Conservation (phyloP, 257 asterid genomes). For the Fraxinus excelsior region DNA sequence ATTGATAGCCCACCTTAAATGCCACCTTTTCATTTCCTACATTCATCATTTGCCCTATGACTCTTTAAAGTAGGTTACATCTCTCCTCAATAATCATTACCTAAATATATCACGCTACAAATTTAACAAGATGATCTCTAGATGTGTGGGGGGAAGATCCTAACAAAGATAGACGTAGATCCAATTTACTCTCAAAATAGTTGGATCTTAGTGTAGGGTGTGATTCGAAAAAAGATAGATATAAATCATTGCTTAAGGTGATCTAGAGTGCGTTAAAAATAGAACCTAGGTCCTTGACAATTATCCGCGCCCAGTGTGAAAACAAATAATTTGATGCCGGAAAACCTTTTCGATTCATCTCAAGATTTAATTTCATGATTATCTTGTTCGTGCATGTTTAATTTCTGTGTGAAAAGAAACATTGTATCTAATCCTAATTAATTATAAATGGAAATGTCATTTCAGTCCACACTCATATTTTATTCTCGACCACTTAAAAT, state of each 20-base stretch:
- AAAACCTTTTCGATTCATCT: background rate
- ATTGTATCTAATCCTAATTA: background rate
- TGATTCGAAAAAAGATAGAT: too few species aligned
- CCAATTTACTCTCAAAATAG: background rate
- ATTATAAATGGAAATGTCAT: background rate
- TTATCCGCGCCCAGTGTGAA: background rate
- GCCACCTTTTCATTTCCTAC: background rate
- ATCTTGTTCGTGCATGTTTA: background rate
- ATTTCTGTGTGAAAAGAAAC: background rate
- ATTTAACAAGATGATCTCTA: background rate
- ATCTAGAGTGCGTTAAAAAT: too few species aligned
- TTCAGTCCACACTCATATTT: too few species aligned
- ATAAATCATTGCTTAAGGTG: too few species aligned
- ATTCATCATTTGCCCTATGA: background rate
- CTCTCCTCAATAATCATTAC: background rate
- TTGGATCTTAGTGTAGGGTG: too few species aligned
- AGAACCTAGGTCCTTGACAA: too few species aligned
- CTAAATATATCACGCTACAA: background rate
- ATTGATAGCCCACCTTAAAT: background rate
- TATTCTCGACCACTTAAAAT: background rate
- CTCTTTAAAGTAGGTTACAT: background rate
- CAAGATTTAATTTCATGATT: too few species aligned
- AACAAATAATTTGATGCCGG: background rate
- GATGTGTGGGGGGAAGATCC: background rate
- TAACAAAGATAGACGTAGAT: background rate